Percentiles rank a stretch among this genome's conserved stretches.
phyloP scores from a whole-genome alignment of 345 rosid genomes.

The Gossypium ekmanianum region DNA sequence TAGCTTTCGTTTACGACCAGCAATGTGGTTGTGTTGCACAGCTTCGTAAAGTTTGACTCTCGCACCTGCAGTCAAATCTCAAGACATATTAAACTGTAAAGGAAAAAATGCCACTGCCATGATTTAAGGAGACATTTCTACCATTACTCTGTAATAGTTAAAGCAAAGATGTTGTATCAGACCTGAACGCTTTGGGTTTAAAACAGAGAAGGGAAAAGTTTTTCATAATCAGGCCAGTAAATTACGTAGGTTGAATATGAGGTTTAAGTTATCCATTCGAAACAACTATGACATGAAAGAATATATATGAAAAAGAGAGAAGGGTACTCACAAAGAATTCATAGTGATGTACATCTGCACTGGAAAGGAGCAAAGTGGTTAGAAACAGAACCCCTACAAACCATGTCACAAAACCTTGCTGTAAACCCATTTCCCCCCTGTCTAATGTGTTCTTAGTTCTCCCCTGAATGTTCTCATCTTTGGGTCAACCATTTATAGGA shows the following conservation, averaged over 20 bases:
- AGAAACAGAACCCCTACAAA: background rate
- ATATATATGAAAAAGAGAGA: too few species aligned
- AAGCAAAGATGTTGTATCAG: too few species aligned
- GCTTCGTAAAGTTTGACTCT: conserved; percentile 2
- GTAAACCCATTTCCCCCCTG: background rate
- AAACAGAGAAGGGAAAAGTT: too few species aligned
- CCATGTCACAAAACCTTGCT: background rate
- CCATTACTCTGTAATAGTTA: too few species aligned
- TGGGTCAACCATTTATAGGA: background rate
- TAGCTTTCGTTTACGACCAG: conserved; percentile 21
- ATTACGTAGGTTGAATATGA: background rate
- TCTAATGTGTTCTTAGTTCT: background rate
- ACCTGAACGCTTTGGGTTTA: too few species aligned
- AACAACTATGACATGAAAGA: background rate
- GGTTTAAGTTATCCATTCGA: background rate
- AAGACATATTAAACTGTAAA: background rate
- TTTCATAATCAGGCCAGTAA: too few species aligned
- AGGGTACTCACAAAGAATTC: background rate
- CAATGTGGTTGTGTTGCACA: background rate
- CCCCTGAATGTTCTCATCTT: background rate
- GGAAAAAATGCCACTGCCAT: background rate
- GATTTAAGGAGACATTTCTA: too few species aligned
- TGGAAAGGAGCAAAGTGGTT: background rate
- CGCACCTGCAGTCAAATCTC: background rate
- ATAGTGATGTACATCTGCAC: conserved; percentile 8